A percentile compares a stretch with the other conserved stretches of the same genome.
Conservation (phyloP, 1,284 basidiomycete species). For the Fomitopsis betulina region DNA sequence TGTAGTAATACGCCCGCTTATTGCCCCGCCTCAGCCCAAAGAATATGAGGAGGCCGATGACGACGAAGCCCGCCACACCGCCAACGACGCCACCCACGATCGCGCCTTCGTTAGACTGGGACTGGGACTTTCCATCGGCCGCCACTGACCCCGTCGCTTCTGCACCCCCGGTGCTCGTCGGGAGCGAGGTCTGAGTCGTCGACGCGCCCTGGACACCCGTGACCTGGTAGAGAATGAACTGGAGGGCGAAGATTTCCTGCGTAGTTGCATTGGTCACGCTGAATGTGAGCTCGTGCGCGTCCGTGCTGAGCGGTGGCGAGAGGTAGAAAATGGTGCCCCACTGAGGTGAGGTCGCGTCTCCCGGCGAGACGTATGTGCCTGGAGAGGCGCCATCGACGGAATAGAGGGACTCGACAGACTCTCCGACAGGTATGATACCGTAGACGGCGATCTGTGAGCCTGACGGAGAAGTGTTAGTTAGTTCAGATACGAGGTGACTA, state of each 20-base stretch:
- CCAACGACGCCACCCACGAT: conserved; percentile 12
- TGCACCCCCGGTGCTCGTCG: background rate
- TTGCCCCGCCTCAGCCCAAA: background rate
- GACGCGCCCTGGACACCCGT: background rate
- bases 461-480: background rate
- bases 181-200: background rate
- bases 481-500: background rate
- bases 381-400: background rate
- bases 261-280: conserved; percentile 10
- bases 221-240: conserved; percentile 11
- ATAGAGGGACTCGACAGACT: background rate
- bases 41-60: background rate
- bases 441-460: background rate
- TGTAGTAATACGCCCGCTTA: conserved; percentile 2
- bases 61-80: conserved; percentile 4
- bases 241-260: conserved; percentile 9
- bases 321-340: conserved; percentile 9
- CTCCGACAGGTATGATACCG: background rate
- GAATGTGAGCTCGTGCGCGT: conserved; percentile 9
- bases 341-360: background rate
- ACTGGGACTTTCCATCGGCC: background rate
- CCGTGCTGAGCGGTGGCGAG: conserved; percentile 5
- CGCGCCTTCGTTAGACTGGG: conserved; percentile 4
- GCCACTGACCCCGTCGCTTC: background rate
- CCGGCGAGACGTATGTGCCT: background rate